Evolutionary conservation across 495 filamentous ascomycete genomes (phyloP).

Genomic region (Darksidea phi): DNA sequence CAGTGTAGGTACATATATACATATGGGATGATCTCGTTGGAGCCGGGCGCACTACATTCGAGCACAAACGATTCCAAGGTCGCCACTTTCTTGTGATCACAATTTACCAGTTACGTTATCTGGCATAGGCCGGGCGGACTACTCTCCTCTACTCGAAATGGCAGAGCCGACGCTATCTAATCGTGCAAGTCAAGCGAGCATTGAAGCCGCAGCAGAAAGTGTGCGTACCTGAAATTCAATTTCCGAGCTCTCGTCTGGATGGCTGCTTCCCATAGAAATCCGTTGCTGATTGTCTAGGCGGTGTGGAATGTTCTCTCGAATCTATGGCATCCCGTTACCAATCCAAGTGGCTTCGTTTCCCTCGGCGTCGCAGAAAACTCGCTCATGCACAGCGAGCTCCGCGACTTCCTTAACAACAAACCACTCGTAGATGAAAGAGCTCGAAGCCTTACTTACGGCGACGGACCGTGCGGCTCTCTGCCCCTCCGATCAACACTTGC

Average conservation of each 20-base stretch:
- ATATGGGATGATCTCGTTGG: too few relatives aligned
- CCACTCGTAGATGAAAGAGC: background rate
- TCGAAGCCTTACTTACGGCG: constrained; percentile 31
- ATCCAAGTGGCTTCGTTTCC: constrained; percentile 14
- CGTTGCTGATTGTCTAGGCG: background rate
- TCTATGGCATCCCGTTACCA: constrained; percentile 6
- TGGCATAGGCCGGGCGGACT: too few relatives aligned
- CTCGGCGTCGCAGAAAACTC: constrained; percentile 21
- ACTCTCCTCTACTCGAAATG: background rate
- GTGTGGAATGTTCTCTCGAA: constrained; percentile 9
- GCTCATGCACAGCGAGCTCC: constrained; percentile 21
- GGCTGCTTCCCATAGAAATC: background rate
- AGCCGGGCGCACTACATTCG: too few relatives aligned
- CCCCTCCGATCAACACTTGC: constrained; percentile 28
- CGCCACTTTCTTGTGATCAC: too few relatives aligned
- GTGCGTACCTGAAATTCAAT: background rate
- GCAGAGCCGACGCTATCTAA: background rate
- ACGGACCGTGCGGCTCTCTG: constrained; percentile 31
- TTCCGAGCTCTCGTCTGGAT: background rate
- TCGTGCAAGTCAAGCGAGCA: background rate
- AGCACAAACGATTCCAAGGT: too few relatives aligned
- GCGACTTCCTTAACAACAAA: constrained; percentile 10
- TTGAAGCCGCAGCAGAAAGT: background rate
- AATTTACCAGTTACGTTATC: too few relatives aligned
- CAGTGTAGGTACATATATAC: too few relatives aligned